Evolutionary conservation across 2,329 filamentous ascomycete genomes (phyloP), one percentile per base, ranked within the genome.

Genomic region (Cladophialophora bantiana): DNA sequence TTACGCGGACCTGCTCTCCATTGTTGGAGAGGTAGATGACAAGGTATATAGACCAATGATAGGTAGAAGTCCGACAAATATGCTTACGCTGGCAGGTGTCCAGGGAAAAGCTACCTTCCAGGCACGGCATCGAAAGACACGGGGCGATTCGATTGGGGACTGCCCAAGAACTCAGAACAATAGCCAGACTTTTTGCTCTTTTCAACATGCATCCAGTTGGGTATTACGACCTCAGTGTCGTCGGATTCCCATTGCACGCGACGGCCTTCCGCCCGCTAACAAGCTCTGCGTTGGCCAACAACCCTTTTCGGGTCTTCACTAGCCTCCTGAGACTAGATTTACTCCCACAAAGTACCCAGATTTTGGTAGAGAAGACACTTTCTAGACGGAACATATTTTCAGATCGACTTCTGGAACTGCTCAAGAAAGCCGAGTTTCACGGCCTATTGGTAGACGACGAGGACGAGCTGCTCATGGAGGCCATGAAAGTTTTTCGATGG

Each of bases 111-210:
- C 38, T 40, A 13, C 38, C 38, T 4, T 13, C 10, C 10, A 69
- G 75, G 20, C 73, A 76, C 40, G 72, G 74, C 9, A 68, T 80
- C 0, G 78, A 80, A 67, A 68, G 77, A 48, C 83, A 85, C 55
- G 83, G 83, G 1, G 83, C 83, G 2, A 83, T 85, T 45, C 77
- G 83, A 0, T 77, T 85, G 0, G 83, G 83, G 3, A 84, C 80
- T 0, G 58, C 77, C 0, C 62, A 78, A 9, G 83, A 85, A 67
- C 73, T 85, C 10, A 69, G 72, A 4, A 81, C 76, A 1, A 78
- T 84, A 52, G 64, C 76, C 1, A 78, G 82, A 7, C 71, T 86
- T 34, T 84, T 86, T 65, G 75, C 76, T 0, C 64, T 85, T 1
- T 74, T 86, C 64, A 82, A 80, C 4, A 81, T 86, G 79, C 71